A percentile compares a stretch with the other conserved stretches of the same genome.
phyloP scores from a whole-genome alignment of 768 basidiomycete species.

The Gautieria morchelliformis region DNA sequence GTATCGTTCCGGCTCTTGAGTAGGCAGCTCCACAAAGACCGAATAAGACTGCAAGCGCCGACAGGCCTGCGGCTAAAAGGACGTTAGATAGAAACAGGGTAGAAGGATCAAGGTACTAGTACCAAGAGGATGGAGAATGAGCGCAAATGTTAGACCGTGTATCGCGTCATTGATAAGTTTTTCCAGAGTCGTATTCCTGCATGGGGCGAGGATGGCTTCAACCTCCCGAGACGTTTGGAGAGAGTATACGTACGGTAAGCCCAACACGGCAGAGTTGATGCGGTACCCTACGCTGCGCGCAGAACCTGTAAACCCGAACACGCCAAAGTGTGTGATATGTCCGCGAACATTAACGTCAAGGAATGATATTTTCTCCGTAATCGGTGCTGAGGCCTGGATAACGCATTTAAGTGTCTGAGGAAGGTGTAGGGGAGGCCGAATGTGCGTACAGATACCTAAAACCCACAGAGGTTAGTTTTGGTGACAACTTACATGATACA shows the following conservation, averaged over 20 bases:
- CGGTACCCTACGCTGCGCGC: conserved; percentile 47
- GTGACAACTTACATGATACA: neutral
- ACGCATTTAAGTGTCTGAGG: too few relatives aligned
- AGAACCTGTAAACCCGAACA: conserved; percentile 69
- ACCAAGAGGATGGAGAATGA: conserved; percentile 80
- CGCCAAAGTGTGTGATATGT: conserved; percentile 48
- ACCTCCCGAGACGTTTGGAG: neutral
- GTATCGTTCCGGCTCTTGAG: conserved; percentile 60
- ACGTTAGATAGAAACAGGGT: conserved; percentile 10
- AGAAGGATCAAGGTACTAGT: conserved; percentile 18
- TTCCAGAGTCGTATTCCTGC: conserved; percentile 32
- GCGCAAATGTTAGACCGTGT: conserved; percentile 59
- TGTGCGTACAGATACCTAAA: conserved; percentile 1
- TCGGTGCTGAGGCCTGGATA: conserved; percentile 55
- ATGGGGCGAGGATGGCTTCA: neutral
- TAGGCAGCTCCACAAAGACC: conserved; percentile 58
- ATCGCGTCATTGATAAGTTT: conserved; percentile 42
- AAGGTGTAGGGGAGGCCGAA: neutral
- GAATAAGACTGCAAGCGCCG: conserved; percentile 56
- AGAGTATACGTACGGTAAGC: conserved; percentile 34
- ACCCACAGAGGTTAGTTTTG: neutral
- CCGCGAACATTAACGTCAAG: conserved; percentile 39
- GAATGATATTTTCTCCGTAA: conserved; percentile 65
- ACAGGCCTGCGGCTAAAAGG: conserved; percentile 45
- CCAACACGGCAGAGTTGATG: conserved; percentile 22